Base-by-base conservation (phyloP, 2,329 filamentous ascomycete genomes). In the Mariannaea sp. region DNA sequence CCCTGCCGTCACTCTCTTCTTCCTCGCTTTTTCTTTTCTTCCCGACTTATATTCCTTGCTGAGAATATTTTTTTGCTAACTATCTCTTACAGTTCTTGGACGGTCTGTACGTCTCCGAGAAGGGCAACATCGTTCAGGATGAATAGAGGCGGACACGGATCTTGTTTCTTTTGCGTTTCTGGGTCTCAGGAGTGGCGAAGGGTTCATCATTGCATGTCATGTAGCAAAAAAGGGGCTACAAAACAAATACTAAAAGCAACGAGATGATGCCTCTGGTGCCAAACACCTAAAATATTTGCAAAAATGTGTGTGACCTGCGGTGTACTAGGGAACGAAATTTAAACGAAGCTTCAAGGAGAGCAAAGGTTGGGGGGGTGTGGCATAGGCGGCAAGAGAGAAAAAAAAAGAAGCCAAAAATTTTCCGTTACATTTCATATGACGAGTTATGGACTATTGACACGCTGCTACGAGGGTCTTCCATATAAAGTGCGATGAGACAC, bases 61-160 rank as follows among this genome's bases (percentile, higher is more conserved):
- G n/a, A n/a, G n/a, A n/a, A n/a, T n/a, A n/a, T n/a, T n/a, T n/a
- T n/a, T n/a, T n/a, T 51, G 55, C 62, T 70, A 60, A 65, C 67
- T 60, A 12, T 47, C 24, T 17, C 20, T 29, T 19, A 60, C 71
- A 95, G 90, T 99, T 99, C 89, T 87, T 99, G 85, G 95, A 99
- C 83, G 94, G 94, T 87, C 85, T 99, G 79, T 99, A 99, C 85
- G 94, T 99, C 74, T 97, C 92, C 75, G 94, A 99, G 89, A 89
- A 91, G 84, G 89, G 89, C 80, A 96, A 97, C 88, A 87, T 99
- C 72, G 82, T 84, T 68, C 88, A 91, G 73, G 89, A 92, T 72
- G 87, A 86, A 65, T 77, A 83, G 69, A 77, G 75, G 75, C 58
- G 65, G 63, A 66, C 61, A 67, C 67, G 71, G 71, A 72, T 71